Evolutionary conservation across 345 rosid genomes (phyloP).

Genomic region (Syzygium grande): DNA sequence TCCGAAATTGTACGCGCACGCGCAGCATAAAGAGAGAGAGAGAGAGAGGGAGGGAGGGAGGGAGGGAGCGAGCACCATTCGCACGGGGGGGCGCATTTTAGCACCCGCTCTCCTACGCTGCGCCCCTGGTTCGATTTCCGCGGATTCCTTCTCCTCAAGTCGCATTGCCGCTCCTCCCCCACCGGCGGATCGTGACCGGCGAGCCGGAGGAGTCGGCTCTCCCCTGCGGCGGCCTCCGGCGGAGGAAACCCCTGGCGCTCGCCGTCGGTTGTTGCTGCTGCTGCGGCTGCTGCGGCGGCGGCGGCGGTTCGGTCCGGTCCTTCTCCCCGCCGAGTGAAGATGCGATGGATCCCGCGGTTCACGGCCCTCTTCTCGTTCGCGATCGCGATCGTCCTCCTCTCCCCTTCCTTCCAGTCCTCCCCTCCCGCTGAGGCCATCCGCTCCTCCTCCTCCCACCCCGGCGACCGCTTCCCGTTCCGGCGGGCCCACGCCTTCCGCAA

Average conservation of each 20-base stretch:
- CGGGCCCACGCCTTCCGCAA: constrained; percentile 55
- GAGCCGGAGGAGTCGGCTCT: not conserved
- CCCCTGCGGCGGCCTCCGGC: not conserved
- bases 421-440: constrained; percentile 96
- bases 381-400: constrained; percentile 61
- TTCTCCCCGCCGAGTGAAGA: constrained; percentile 20
- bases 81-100: not conserved
- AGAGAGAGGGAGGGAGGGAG: not conserved
- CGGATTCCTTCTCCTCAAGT: not conserved
- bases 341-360: constrained; percentile 71
- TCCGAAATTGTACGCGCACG: not conserved
- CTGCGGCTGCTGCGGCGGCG: not conserved
- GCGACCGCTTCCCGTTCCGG: constrained; percentile 48
- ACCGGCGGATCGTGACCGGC: not conserved
- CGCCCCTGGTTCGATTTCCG: not conserved
- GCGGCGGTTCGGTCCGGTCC: not conserved
- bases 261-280: not conserved
- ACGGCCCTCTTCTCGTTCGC: constrained; percentile 71
- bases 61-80: not conserved
- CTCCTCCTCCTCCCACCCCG: constrained; percentile 30
- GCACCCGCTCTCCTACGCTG: not conserved
- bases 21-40: not conserved
- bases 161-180: not conserved
- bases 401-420: constrained; percentile 81
- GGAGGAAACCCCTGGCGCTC: not conserved